Base-by-base conservation (phyloP, 2,329 filamentous ascomycete genomes). In the Aspergillus sclerotialis region DNA sequence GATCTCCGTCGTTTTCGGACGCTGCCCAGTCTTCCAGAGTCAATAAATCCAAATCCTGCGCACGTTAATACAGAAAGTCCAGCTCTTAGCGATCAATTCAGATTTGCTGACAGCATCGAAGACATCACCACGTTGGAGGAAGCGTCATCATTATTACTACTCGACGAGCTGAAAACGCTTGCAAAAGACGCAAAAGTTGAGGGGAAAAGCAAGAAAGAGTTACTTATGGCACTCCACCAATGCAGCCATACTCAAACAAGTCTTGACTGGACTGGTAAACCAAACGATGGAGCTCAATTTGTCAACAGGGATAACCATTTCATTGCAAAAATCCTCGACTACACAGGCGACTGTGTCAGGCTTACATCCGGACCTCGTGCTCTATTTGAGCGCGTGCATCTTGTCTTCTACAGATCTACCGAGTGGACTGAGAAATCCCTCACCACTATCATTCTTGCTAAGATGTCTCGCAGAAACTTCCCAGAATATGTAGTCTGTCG, bases 381-480 rank as follows among this genome's bases (percentile, higher is more conserved):
- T 50, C 73, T 98, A 0, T 98, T 98, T 50, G 88, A 95, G 58
- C 78, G 92, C 16, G 88, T 96, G 1, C 92, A 96, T 63, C 67
- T 98, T 2, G 88, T 98, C 17, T 98, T 95, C 58, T 96, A 96
- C 59, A 76, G 90, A 38, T 95, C 89, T 7, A 93, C 87, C 0
- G 85, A 94, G 56, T 98, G 92, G 92, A 94, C 89, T 0, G 90
- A 96, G 50, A 96, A 94, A 58, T 95, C 90, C 1, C 68, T 98
- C 10, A 96, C 87, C 2, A 90, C 89, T 0, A 90, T 96, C 35
- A 94, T 98, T 28, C 72, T 98, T 4, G 86, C 92, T 6, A 89
- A 90, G 44, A 94, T 94, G 37, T 85, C 89, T 2, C 76, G 80
- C 28, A 75, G 86, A 23, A 92, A 89, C 55, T 98, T 95, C 45